Conservation (phyloP, 805 yeast species). For the Monosporozyma servazzii region DNA sequence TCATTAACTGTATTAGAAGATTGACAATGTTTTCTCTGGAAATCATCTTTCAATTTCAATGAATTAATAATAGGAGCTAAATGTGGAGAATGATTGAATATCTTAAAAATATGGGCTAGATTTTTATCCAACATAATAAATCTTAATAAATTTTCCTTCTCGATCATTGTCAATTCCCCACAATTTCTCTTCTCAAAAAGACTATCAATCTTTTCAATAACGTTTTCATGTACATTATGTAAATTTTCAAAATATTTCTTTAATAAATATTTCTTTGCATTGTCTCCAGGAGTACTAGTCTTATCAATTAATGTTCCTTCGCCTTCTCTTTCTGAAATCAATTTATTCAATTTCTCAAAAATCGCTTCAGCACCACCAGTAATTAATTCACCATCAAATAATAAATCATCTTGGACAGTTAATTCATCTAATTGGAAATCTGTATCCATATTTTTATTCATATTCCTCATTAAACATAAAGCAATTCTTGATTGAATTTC, state of each 20-base stretch:
- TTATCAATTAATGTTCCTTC: background rate
- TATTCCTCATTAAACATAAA: constrained; percentile 71
- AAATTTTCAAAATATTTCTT: constrained; percentile 37
- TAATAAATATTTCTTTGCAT: constrained; percentile 32
- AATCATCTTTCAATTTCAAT: constrained; percentile 2
- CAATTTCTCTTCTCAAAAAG: constrained; percentile 50
- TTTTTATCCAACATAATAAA: constrained; percentile 63
- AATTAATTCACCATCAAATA: constrained; percentile 66
- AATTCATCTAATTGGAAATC: constrained; percentile 28
- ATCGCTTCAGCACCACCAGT: constrained; percentile 65
- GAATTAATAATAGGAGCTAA: constrained; percentile 11
- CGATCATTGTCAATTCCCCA: constrained; percentile 49
- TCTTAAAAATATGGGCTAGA: constrained; percentile 43
- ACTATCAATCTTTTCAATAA: constrained; percentile 45
- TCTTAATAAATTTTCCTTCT: constrained; percentile 65
- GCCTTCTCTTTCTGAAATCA: background rate
- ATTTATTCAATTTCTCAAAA: constrained; percentile 34
- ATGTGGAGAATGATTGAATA: constrained; percentile 26
- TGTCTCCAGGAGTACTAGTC: constrained; percentile 29
- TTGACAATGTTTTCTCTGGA: constrained; percentile 8
- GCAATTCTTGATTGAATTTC: constrained; percentile 64
- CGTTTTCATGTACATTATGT: constrained; percentile 26
- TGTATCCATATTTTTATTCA: constrained; percentile 48
- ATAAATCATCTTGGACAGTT: constrained; percentile 44
- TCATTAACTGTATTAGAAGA: constrained; percentile 1